A percentile compares a stretch with the other conserved stretches of the same genome.
These are phyloP conservation scores for Coemansia brasiliensis DNA, from an alignment of 192 early-diverging fungal genomes.

Conservation along the genomic window DNA sequence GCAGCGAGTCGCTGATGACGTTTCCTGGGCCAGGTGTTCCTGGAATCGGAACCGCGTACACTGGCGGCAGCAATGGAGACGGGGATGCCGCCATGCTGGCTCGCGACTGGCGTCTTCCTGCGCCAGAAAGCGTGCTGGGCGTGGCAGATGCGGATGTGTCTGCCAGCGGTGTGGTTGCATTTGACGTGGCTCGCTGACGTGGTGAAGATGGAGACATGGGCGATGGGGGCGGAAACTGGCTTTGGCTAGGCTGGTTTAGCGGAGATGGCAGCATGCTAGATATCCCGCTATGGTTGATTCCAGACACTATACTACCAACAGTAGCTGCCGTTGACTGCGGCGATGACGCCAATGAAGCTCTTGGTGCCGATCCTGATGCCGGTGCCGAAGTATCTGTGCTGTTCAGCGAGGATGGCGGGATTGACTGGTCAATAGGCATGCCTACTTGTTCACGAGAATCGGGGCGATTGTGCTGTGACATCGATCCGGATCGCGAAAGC, in stretches of 20 bases:
- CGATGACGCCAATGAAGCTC: neutral
- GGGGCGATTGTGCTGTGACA: conserved; percentile 24
- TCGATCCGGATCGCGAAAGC: conserved; percentile 40
- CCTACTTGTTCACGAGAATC: conserved; percentile 3
- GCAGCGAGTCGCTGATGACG: conserved; percentile 43
- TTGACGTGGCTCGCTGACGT: conserved; percentile 20
- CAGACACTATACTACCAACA: neutral
- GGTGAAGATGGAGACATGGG: conserved; percentile 33
- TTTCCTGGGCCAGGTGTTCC: conserved; percentile 53
- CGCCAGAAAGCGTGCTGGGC: conserved; percentile 17
- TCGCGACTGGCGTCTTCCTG: conserved; percentile 34
- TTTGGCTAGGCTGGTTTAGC: conserved; percentile 7
- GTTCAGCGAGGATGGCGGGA: neutral
- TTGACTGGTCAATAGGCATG: neutral
- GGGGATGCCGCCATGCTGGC: conserved; percentile 25
- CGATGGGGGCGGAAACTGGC: conserved; percentile 37
- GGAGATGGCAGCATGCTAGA: conserved; percentile 12
- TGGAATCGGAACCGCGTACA: conserved; percentile 51
- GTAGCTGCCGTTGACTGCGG: conserved; percentile 4
- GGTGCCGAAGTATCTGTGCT: conserved; percentile 1
- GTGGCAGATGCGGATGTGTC: conserved; percentile 25
- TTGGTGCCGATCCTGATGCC: neutral
- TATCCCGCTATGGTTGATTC: conserved; percentile 18
- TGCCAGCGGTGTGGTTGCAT: conserved; percentile 16
- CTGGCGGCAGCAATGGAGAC: conserved; percentile 46